Conservation (phyloP, 2,329 filamentous ascomycete genomes). For the Byssoonygena ceratinophila region DNA sequence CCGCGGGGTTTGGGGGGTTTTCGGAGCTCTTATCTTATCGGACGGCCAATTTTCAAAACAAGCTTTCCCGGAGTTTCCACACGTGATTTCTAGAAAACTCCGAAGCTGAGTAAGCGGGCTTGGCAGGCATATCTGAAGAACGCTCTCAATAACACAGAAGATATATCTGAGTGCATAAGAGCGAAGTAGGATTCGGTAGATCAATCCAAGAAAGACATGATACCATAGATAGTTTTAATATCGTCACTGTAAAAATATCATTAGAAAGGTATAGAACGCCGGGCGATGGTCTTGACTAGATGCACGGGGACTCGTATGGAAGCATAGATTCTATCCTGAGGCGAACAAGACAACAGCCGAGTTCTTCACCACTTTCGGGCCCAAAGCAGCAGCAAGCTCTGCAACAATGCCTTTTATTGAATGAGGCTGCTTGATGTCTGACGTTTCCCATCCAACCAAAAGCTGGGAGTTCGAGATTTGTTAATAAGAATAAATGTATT, state of each 20-base stretch:
- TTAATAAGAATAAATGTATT: not conserved
- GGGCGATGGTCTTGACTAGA: too few species aligned
- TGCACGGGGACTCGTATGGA: too few species aligned
- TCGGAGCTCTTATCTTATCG: constrained; percentile 11
- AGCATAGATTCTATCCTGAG: constrained; percentile 6
- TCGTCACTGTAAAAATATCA: too few species aligned
- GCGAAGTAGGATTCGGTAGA: too few species aligned
- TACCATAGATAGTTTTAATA: too few species aligned
- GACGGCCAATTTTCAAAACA: not conserved
- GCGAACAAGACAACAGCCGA: constrained; percentile 33
- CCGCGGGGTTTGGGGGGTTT: not conserved
- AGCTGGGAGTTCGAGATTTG: constrained; percentile 26
- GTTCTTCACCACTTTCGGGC: constrained; percentile 34
- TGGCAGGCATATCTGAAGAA: not conserved
- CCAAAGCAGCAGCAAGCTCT: constrained; percentile 38
- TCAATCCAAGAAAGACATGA: too few species aligned
- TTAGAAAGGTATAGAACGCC: too few species aligned
- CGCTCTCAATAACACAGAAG: not conserved
- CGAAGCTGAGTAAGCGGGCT: not conserved
- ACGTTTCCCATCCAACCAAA: constrained; percentile 38
- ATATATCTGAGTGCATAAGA: too few species aligned
- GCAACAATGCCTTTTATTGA: constrained; percentile 40
- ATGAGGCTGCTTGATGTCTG: constrained; percentile 33
- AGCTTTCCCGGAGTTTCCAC: constrained; percentile 1
- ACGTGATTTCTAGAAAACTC: not conserved